phyloP scores from a whole-genome alignment of 805 yeast species.

The Metschnikowia koreensis region DNA sequence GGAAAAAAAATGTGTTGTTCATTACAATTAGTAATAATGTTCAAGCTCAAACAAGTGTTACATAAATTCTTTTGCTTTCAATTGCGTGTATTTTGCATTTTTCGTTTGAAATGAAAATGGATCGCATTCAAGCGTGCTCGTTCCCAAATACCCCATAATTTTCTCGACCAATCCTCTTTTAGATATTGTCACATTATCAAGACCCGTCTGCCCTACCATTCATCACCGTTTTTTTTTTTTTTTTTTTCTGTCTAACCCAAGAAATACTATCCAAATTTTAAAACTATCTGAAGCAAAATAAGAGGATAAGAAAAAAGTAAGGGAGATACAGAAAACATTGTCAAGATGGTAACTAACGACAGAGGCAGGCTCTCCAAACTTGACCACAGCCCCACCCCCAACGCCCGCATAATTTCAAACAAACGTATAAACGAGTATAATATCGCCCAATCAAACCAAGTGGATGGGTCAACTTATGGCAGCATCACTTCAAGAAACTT shows the following conservation, averaged over 20 bases:
- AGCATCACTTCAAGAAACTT: not conserved
- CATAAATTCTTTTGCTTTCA: not conserved
- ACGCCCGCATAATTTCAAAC: conserved; percentile 21
- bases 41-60: not conserved
- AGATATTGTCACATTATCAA: not conserved
- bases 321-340: not conserved
- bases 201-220: not conserved
- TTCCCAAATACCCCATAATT: not conserved
- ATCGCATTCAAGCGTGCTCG: not conserved
- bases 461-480: conserved; percentile 1
- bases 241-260: not conserved
- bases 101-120: too few species aligned
- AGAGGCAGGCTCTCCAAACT: conserved; percentile 1
- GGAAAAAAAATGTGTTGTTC: not conserved
- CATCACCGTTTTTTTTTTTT: not conserved
- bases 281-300: not conserved
- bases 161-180: not conserved
- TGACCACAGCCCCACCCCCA: conserved; percentile 12
- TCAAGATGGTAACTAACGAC: not conserved
- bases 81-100: not conserved
- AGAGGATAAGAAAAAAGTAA: not conserved
- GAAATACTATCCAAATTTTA: not conserved
- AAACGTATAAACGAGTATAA: conserved; percentile 16
- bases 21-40: too few species aligned
- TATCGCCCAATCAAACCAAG: not conserved